Base-by-base conservation (phyloP, 1,284 basidiomycete species). In the Microbotryum intermedium region DNA sequence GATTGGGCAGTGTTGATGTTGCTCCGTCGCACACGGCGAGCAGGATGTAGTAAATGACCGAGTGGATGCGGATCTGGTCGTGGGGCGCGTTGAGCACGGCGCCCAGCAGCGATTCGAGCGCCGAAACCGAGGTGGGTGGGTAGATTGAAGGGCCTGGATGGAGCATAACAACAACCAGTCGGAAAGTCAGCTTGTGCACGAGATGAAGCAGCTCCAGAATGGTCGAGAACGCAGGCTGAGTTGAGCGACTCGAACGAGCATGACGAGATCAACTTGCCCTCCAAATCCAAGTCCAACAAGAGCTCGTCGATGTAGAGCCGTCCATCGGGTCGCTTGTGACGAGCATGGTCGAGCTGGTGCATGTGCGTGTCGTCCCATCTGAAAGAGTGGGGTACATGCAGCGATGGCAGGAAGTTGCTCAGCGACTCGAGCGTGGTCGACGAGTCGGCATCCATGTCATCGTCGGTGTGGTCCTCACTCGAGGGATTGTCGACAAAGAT, bases 11-110 rank as follows among this genome's bases (percentile, higher is more conserved):
- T 7, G 26, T 11, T 3, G 56, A 30, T 8, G 39, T 13, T 9
- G 42, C 2, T 10, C 34, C 48, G 2, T 53, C 20, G 26, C 28
- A 42, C 49, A 50, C 20, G 39, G 50, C 29, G 34, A 68, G 64
- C 21, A 58, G 50, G 61, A 68, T 57, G 53, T 66, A 68, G 53
- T 59, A 65, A 29, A 68, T 53, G 59, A 61, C 54, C 30, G 57
- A 63, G 26, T 57, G 51, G 11, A 54, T 50, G 39, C 53, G 52
- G 34, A 57, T 46, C 8, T 46, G 21, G 20, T 53, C 49, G 0
- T 45, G 8, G 23, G 50, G 11, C 6, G 50, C 20, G 16, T 53
- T 10, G 28, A 46, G 51, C 34, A 67, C 44, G 10, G 21, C 6
- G 26, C 21, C n/a, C 10, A 66, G 21, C 53, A 66, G 51, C n/a